Evolutionary conservation across 768 basidiomycete species (phyloP), one percentile per base, ranked within the genome.

Genomic region (Amylocystis lapponica): DNA sequence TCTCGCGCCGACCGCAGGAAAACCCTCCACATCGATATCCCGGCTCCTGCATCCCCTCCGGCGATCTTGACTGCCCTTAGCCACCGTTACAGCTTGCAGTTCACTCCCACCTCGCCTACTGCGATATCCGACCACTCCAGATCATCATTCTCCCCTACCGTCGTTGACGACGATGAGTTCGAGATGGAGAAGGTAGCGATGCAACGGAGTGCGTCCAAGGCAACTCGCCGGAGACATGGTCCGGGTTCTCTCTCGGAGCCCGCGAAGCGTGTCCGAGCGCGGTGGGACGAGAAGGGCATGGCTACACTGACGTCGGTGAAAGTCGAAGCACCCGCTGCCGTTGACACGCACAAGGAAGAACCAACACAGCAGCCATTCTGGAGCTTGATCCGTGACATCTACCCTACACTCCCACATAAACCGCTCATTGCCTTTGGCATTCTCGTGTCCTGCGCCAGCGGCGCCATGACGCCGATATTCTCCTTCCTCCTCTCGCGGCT

Each of bases 401-500:
- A 79, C 58, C 85, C 83, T 2, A 78, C 78, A 0, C 66, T 96
- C 21, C 92, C 93, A 0, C 60, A 75, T 57, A 96, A 94, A 55
- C 69, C 71, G 4, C 49, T 88, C 32, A 62, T 96, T 46, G 54
- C 79, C 58, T 22, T 87, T 40, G 93, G 93, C 14, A 68, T 95
- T 20, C 2, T 80, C 44, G 56, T 76, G n/a, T 83, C 83, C 45
- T 49, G 91, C 31, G 62, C 76, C 41, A 85, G 80, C 51, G 95
- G 96, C 17, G 75, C 86, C 3, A 79, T 86, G 70, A 96, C 92
- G 0, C 95, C 96, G 3, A 46, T 97, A 34, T 99, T 97, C 72
- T 93, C 95, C 2, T 90, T 75, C 69, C 75, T 93, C 50, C 81
- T 96, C 54, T 87, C 91, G 8, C 74, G 74, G 7, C 75, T 98